phyloP scores from a whole-genome alignment of 106 monocot species.

The Acorus gramineus region DNA sequence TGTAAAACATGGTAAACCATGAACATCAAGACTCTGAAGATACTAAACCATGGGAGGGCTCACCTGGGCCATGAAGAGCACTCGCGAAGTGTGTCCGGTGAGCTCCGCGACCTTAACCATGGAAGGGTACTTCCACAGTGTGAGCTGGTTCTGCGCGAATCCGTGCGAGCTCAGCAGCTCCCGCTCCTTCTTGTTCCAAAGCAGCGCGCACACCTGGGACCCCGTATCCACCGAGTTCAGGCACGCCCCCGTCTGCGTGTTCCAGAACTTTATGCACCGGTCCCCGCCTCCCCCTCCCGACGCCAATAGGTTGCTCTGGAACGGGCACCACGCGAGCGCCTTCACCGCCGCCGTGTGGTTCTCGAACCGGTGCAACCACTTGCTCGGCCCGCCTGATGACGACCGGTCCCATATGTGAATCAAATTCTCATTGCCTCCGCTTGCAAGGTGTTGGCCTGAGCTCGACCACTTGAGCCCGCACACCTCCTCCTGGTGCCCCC shows the following conservation, averaged over 20 bases:
- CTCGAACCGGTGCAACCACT: constrained; percentile 30
- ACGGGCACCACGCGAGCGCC: constrained; percentile 66
- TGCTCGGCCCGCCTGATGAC: constrained; percentile 11
- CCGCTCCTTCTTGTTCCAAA: constrained; percentile 64
- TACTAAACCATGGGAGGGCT: too few relatives aligned
- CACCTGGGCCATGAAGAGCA: too few relatives aligned
- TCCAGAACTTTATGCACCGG: constrained; percentile 63
- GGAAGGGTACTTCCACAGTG: too few relatives aligned
- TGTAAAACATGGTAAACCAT: too few relatives aligned
- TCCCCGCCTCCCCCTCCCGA: constrained; percentile 46
- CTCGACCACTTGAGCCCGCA: constrained; percentile 60
- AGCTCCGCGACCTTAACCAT: too few relatives aligned
- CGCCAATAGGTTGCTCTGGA: constrained; percentile 47
- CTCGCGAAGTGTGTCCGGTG: constrained; percentile 1
- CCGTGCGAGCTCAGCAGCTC: constrained; percentile 69
- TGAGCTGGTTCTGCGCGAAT: constrained; percentile 18
- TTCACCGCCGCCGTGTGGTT: constrained; percentile 48
- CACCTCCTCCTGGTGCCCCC: constrained; percentile 43
- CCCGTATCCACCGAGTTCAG: constrained; percentile 50
- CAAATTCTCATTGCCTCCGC: constrained; percentile 54
- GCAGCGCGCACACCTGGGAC: constrained; percentile 40
- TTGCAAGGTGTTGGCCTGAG: constrained; percentile 39
- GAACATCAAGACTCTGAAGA: too few relatives aligned
- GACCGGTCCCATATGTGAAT: constrained; percentile 52
- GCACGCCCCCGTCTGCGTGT: constrained; percentile 39